phyloP scores from a whole-genome alignment of 306 rosid genomes.

The Prunus mira region DNA sequence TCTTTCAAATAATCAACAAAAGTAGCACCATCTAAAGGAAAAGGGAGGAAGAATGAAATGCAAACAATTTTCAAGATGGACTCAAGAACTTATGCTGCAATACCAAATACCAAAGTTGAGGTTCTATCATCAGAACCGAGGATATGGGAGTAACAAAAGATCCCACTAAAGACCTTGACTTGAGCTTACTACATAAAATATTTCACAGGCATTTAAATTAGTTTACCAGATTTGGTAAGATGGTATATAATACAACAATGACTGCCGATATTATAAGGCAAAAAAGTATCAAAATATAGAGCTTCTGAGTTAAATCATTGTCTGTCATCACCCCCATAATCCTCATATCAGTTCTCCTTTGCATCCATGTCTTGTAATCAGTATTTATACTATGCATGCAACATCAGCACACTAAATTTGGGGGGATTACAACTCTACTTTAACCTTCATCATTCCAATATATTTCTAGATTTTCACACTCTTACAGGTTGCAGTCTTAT shows the following conservation, averaged over 20 bases:
- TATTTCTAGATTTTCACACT: background rate
- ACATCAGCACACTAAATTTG: background rate
- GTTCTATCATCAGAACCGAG: background rate
- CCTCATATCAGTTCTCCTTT: background rate
- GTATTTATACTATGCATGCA: background rate
- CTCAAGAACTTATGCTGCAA: background rate
- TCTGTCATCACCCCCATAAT: background rate
- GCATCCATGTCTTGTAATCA: background rate
- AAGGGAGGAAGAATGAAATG: no score
- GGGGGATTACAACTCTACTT: background rate
- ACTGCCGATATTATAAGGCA: background rate
- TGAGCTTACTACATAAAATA: background rate
- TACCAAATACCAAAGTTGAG: background rate
- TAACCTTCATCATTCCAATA: background rate
- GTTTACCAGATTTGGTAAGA: background rate
- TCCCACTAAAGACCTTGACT: background rate
- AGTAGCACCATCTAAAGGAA: background rate
- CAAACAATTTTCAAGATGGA: background rate
- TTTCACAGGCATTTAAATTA: background rate
- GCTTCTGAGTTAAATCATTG: background rate
- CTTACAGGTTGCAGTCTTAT: background rate
- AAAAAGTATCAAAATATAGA: no score
- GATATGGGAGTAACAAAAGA: background rate
- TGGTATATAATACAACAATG: background rate
- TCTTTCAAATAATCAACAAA: background rate